phyloP scores from a whole-genome alignment of 176 grass and related monocot species.

The Triticum dicoccoides region DNA sequence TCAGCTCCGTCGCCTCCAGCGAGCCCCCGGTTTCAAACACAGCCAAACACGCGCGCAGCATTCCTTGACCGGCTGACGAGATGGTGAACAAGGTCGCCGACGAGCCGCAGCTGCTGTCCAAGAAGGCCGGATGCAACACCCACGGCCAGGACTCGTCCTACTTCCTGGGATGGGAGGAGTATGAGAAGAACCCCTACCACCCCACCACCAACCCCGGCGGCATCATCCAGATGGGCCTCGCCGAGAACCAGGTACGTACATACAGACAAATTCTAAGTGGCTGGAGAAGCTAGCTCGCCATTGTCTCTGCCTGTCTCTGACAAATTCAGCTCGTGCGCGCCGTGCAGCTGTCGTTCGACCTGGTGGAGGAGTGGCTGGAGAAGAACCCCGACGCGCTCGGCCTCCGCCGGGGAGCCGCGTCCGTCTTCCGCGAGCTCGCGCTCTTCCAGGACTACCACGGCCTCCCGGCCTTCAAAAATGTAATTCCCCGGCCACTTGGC shows the following conservation, averaged over 20 bases:
- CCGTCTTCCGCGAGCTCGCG: constrained; percentile 89
- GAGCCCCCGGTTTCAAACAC: neutral
- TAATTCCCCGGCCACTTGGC: constrained; percentile 20
- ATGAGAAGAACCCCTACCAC: constrained; percentile 80
- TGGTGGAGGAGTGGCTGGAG: constrained; percentile 82
- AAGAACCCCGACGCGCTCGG: constrained; percentile 62
- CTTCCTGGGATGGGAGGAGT: constrained; percentile 92
- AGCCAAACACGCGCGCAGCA: neutral
- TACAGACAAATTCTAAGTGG: too few relatives aligned
- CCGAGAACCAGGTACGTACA: constrained; percentile 57
- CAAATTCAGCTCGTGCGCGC: too few relatives aligned
- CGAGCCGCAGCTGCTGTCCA: constrained; percentile 53
- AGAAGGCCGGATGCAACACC: constrained; percentile 73
- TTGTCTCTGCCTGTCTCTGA: too few relatives aligned
- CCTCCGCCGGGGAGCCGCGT: constrained; percentile 49
- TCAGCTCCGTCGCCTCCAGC: neutral
- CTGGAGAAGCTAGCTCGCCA: too few relatives aligned
- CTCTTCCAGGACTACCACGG: constrained; percentile 99
- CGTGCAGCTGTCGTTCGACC: constrained; percentile 75
- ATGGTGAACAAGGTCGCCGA: constrained; percentile 47
- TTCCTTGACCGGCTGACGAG: neutral
- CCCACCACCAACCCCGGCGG: constrained; percentile 56
- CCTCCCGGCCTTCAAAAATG: constrained; percentile 86
- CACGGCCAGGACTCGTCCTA: constrained; percentile 91
- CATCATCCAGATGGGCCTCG: constrained; percentile 99